A percentile compares a stretch with the other conserved stretches of the same genome.
These are phyloP conservation scores for Calonectria honghensis DNA, from an alignment of 2,329 filamentous ascomycete species.

Conservation along the genomic window DNA sequence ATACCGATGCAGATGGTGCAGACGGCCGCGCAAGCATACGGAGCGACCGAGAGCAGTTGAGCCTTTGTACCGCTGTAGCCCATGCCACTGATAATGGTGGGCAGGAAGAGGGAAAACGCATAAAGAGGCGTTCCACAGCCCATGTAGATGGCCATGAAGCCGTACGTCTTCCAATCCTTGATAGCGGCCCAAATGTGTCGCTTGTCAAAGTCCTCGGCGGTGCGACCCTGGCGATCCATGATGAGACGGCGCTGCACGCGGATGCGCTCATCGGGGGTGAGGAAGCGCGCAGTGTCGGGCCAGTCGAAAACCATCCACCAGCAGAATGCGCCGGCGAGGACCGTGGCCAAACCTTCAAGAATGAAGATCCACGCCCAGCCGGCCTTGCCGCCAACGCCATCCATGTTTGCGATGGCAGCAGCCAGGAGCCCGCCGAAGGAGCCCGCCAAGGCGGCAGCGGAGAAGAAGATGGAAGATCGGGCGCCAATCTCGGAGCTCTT, in stretches of 20 bases:
- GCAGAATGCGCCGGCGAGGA: slow-evolving; percentile 77
- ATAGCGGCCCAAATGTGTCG: slow-evolving; percentile 81
- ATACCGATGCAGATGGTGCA: slow-evolving; percentile 79
- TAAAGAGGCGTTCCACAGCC: slow-evolving; percentile 70
- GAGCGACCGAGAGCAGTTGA: slow-evolving; percentile 75
- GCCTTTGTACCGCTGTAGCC: slow-evolving; percentile 62
- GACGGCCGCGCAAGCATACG: slow-evolving; percentile 76
- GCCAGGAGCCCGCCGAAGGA: slow-evolving; percentile 83
- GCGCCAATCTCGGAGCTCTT: slow-evolving; percentile 84
- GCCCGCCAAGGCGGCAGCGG: slow-evolving; percentile 84
- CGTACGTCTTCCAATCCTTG: slow-evolving; percentile 84
- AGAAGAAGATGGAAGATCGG: slow-evolving; percentile 84
- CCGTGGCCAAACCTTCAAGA: slow-evolving; percentile 80
- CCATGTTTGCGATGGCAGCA: slow-evolving; percentile 80
- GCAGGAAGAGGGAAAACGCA: slow-evolving; percentile 73
- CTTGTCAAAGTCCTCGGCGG: slow-evolving; percentile 82
- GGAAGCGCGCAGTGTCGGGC: slow-evolving; percentile 82
- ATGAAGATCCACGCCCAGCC: slow-evolving; percentile 80
- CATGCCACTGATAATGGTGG: slow-evolving; percentile 70
- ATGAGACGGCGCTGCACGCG: slow-evolving; percentile 81
- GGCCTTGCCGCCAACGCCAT: slow-evolving; percentile 70
- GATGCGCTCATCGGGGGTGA: slow-evolving; percentile 78
- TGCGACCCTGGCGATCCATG: slow-evolving; percentile 80
- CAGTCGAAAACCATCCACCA: slow-evolving; percentile 88
- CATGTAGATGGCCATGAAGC: slow-evolving; percentile 69